These are phyloP conservation scores for Arabis hirsuta DNA, from an alignment of 345 rosid genomes.

Conservation along the genomic window DNA sequence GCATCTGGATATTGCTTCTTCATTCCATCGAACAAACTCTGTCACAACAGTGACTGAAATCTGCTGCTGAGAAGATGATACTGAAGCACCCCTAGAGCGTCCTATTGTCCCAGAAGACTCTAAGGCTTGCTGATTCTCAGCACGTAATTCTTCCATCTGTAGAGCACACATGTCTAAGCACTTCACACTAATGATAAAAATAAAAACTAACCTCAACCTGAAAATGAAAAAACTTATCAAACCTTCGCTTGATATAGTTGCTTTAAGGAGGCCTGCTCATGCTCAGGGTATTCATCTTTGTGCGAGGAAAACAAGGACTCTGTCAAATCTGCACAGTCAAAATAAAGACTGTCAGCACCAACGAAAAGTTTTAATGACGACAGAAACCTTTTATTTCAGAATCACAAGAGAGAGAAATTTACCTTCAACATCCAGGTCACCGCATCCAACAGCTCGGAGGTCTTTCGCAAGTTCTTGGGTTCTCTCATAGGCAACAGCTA, in stretches of 20 bases:
- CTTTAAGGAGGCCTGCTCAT: slow-evolving; percentile 87
- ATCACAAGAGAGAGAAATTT: slow-evolving; percentile 36
- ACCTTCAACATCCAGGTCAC: slow-evolving; percentile 99
- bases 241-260: slow-evolving; percentile 95
- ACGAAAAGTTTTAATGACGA: not conserved
- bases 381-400: slow-evolving; percentile 20
- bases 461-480: slow-evolving; percentile 97
- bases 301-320: slow-evolving; percentile 92
- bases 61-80: slow-evolving; percentile 81
- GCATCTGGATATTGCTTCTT: slow-evolving; percentile 98
- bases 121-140: slow-evolving; percentile 73
- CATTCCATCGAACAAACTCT: slow-evolving; percentile 97
- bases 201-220: slow-evolving; percentile 25
- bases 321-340: slow-evolving; percentile 66
- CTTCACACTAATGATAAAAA: slow-evolving; percentile 20
- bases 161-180: slow-evolving; percentile 25
- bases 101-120: slow-evolving; percentile 92
- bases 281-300: slow-evolving; percentile 96
- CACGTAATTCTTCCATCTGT: slow-evolving; percentile 92
- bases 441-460: slow-evolving; percentile 92
- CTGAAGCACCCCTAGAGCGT: slow-evolving; percentile 87
- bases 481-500: slow-evolving; percentile 96
- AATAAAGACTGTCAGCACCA: slow-evolving; percentile 34
- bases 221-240: slow-evolving; percentile 21
- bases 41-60: slow-evolving; percentile 98